Base-by-base conservation (phyloP, 805 yeast species). In the Candida ascalaphidarum region DNA sequence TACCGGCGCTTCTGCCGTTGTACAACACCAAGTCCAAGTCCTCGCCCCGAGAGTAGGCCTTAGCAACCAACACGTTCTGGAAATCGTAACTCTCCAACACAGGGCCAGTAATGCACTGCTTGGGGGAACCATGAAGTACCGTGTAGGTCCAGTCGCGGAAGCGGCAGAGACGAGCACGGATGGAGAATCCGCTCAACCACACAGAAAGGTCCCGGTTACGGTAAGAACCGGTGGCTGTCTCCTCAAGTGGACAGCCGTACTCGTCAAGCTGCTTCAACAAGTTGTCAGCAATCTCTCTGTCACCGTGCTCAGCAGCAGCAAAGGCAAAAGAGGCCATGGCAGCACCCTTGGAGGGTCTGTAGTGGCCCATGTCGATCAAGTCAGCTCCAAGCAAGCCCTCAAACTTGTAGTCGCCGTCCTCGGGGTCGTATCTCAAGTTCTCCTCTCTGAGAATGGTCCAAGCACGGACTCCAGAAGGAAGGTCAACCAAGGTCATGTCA, bases 81-180 rank as follows among this genome's bases (percentile, higher is more conserved):
- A 31, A 31, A 17, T 31, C 34, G 17, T 31, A 31, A 11, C 28
- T 31, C n/a, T 21, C 30, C 22, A 31, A 31, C 22, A 31, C 25
- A 14, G 34, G 34, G 17, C 34, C 34, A 11, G 25, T 18, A 11
- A 22, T 27, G 20, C 34, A 31, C 21, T 31, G 34, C 12, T 16
- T 21, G 9, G 34, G 34, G 23, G 34, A 23, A 23, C 34, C 34
- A 5, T 22, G 21, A 3, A 27, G 18, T 10, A 31, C 34, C 18
- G 34, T 31, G 17, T 31, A 12, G 19, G 30, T 31, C 34, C 34
- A 31, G 23, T 31, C 34, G 14, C 34, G 22, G 23, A 27, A 31
- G 17, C 31, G 30, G 23, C 25, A 23, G 22, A 31, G 22, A 18
- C 34, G 22, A 12, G 34, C 34, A 23, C 34, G 30, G 11, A 31